Conservation (phyloP, 2,329 filamentous ascomycete species). For the Penicillium nordicum region DNA sequence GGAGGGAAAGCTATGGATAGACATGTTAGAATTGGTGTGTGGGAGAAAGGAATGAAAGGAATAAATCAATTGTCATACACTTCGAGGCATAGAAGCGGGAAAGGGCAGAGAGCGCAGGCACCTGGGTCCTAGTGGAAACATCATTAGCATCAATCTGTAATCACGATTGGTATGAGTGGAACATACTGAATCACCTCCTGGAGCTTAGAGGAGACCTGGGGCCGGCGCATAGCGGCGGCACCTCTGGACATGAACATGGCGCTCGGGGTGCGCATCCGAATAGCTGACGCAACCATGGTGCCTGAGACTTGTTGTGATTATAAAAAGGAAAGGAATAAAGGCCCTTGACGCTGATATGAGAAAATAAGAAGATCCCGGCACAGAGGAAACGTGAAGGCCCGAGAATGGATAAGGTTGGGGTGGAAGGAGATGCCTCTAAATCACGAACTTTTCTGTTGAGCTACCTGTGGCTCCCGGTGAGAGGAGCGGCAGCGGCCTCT, state of each 20-base stretch:
- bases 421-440: conserved; percentile 27
- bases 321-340: conserved; percentile 20
- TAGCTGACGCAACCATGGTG: conserved; percentile 55
- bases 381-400: conserved; percentile 21
- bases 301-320: conserved; percentile 27
- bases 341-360: conserved; percentile 23
- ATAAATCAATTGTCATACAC: conserved; percentile 48
- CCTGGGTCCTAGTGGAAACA: conserved; percentile 33
- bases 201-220: conserved; percentile 44
- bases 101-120: conserved; percentile 57
- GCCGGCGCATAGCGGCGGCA: conserved; percentile 44
- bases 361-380: conserved; percentile 19
- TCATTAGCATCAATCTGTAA: conserved; percentile 21
- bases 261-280: conserved; percentile 45
- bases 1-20: conserved; percentile 74
- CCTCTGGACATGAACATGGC: conserved; percentile 43
- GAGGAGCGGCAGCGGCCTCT: conserved; percentile 27
- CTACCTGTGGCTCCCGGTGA: conserved; percentile 34
- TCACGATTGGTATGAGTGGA: not conserved
- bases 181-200: conserved; percentile 43
- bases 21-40: conserved; percentile 13
- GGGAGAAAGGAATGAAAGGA: conserved; percentile 3
- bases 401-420: conserved; percentile 30
- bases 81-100: conserved; percentile 67
- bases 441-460: conserved; percentile 44